Base-by-base conservation (phyloP, 2,329 filamentous ascomycete species). In the Rutstroemia sp. region DNA sequence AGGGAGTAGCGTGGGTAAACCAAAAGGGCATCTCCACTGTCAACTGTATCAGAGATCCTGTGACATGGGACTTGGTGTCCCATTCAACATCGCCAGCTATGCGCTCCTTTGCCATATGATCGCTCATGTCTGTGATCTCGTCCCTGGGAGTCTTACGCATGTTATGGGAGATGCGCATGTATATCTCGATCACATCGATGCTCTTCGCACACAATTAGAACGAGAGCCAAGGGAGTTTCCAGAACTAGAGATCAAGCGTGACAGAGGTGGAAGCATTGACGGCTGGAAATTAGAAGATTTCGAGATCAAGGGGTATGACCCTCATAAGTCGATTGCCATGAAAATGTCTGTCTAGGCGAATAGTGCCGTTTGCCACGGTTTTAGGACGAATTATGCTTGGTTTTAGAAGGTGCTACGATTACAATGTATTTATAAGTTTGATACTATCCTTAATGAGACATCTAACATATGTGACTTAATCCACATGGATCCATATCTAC, bases 141-240 rank as follows among this genome's bases (percentile, higher is more conserved):
- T 89, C 0, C 91, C 94, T 0, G 94, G 92, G 0, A 92, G 83
- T 52, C 79, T 99, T 60, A 94, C 91, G 41, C 94, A 97, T 72
- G 91, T 91, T 49, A 95, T 99, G 91, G 94, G 94, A 14, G 94
- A 99, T 72, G 90, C 92, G n/a, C 94, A 99, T 72, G 86, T 99
- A 1, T 99, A 99, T 72, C 74, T 87, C 7, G 92, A 99, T 71
- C 94, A 99, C 71, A 81, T 95, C 7, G 91, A 95, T 54, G 92
- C 94, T 12, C 76, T 99, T 57, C 81, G 87, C 68, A 79, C 83
- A 55, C 94, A 99, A 74, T 70, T 97, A 37, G 80, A 83, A 69
- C 78, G 94, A 7, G 87, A 92, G 69, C 94, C 94, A 25, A 80
- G 83, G 10, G 79, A 82, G 0, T 97, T 97, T 64, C 94, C 94